Evolutionary conservation across 2,329 filamentous ascomycete species (phyloP).

Genomic region (Fusarium algeriense): DNA sequence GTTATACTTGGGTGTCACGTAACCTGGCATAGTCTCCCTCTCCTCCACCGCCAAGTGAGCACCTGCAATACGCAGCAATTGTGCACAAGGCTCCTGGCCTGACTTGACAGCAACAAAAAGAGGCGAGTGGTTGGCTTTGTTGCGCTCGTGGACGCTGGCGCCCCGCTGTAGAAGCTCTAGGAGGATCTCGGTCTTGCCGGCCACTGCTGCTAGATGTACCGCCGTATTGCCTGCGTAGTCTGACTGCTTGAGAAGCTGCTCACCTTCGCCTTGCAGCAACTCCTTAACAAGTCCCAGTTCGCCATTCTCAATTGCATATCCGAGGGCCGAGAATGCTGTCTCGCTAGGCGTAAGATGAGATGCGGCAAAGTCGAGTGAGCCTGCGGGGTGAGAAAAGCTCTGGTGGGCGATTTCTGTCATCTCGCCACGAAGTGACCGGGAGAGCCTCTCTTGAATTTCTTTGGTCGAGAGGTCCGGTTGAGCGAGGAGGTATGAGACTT

Average conservation of each 20-base stretch:
- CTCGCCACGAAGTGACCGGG: slow-evolving; percentile 82
- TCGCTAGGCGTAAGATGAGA: slow-evolving; percentile 61
- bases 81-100: slow-evolving; percentile 65
- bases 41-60: slow-evolving; percentile 66
- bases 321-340: slow-evolving; percentile 80
- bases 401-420: slow-evolving; percentile 81
- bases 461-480: slow-evolving; percentile 70
- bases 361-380: slow-evolving; percentile 59
- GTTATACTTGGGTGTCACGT: slow-evolving; percentile 39
- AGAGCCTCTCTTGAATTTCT: slow-evolving; percentile 79
- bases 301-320: slow-evolving; percentile 82
- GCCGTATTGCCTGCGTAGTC: slow-evolving; percentile 87
- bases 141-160: slow-evolving; percentile 75
- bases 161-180: slow-evolving; percentile 70
- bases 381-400: slow-evolving; percentile 80
- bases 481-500: slow-evolving; percentile 87
- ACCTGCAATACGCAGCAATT: slow-evolving; percentile 68
- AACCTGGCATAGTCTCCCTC: slow-evolving; percentile 49
- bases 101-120: slow-evolving; percentile 72
- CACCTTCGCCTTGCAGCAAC: slow-evolving; percentile 74
- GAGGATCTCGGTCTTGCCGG: slow-evolving; percentile 66
- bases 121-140: slow-evolving; percentile 74
- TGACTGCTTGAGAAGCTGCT: slow-evolving; percentile 76
- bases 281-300: slow-evolving; percentile 74
- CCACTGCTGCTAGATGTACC: slow-evolving; percentile 69